Percentiles rank a stretch among this genome's conserved stretches.
phyloP scores from a whole-genome alignment of 768 basidiomycete genomes.

The Pulveroboletus sp. region DNA sequence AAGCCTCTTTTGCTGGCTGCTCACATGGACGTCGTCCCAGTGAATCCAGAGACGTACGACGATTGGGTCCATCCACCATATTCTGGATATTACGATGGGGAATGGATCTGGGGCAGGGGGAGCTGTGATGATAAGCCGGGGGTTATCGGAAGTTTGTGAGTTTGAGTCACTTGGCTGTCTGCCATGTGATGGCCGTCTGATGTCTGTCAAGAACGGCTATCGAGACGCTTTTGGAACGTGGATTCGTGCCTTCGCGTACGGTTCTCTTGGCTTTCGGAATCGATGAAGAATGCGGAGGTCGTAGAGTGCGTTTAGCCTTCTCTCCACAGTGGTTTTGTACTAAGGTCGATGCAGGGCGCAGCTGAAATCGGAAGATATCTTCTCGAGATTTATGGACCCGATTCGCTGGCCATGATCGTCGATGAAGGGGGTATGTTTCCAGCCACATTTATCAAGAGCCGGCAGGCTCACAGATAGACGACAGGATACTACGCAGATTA shows the following conservation, averaged over 20 bases:
- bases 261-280: conserved; percentile 40
- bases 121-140: conserved; percentile 43
- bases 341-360: conserved; percentile 37
- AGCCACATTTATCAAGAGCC: background rate
- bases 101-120: conserved; percentile 49
- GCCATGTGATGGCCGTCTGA: background rate
- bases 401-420: conserved; percentile 52
- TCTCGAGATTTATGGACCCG: conserved; percentile 43
- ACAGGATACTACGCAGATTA: conserved; percentile 28
- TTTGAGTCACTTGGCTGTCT: background rate
- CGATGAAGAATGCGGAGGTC: conserved; percentile 44
- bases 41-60: conserved; percentile 41
- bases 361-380: conserved; percentile 37
- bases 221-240: conserved; percentile 27
- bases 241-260: conserved; percentile 29
- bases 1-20: conserved; percentile 56
- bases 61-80: conserved; percentile 51
- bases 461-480: background rate
- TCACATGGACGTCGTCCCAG: conserved; percentile 53
- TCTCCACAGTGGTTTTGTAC: background rate
- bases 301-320: conserved; percentile 29
- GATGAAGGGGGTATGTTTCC: conserved; percentile 51
- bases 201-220: conserved; percentile 20
- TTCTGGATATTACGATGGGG: conserved; percentile 44
- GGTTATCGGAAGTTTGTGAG: conserved; percentile 35